Evolutionary conservation across 2,329 filamentous ascomycete species (phyloP).

Genomic region (Plenodomus tracheiphilus): DNA sequence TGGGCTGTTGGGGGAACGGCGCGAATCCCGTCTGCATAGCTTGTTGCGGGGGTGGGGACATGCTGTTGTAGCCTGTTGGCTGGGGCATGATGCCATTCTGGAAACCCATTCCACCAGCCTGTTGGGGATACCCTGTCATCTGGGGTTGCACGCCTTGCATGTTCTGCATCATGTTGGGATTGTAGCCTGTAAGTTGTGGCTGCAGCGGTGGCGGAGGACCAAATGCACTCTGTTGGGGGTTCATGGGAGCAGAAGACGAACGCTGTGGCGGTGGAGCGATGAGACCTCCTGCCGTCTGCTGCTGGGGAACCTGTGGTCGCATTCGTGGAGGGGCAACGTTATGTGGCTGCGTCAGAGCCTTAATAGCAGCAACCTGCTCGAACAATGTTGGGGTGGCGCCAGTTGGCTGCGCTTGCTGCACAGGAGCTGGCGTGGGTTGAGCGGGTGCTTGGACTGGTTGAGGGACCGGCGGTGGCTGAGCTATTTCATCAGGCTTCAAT

Average conservation of each 20-base stretch:
- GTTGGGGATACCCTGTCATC: constrained; percentile 46
- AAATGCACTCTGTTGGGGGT: constrained; percentile 69
- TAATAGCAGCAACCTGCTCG: constrained; percentile 42
- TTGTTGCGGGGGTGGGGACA: constrained; percentile 46
- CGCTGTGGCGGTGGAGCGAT: constrained; percentile 78
- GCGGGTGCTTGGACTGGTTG: constrained; percentile 45
- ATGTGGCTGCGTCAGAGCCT: constrained; percentile 44
- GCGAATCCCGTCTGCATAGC: constrained; percentile 46
- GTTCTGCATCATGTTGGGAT: constrained; percentile 53
- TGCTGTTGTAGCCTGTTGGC: constrained; percentile 41
- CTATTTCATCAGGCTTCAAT: constrained; percentile 41
- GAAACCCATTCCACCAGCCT: constrained; percentile 36
- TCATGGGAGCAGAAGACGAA: constrained; percentile 84
- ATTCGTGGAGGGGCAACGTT: constrained; percentile 58
- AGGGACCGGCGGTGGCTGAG: constrained; percentile 51
- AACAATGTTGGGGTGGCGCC: constrained; percentile 49
- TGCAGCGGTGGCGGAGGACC: constrained; percentile 71
- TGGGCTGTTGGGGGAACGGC: constrained; percentile 52
- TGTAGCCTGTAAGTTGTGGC: constrained; percentile 79
- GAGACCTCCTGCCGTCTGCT: constrained; percentile 62
- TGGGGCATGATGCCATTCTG: constrained; percentile 46
- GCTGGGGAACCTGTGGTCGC: constrained; percentile 71
- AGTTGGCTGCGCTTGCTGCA: constrained; percentile 43
- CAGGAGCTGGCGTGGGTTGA: constrained; percentile 43
- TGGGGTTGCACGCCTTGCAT: constrained; percentile 44